Evolutionary conservation across 2,329 filamentous ascomycete genomes (phyloP), one percentile per base, ranked within the genome.

Genomic region (Xylaria sp.): DNA sequence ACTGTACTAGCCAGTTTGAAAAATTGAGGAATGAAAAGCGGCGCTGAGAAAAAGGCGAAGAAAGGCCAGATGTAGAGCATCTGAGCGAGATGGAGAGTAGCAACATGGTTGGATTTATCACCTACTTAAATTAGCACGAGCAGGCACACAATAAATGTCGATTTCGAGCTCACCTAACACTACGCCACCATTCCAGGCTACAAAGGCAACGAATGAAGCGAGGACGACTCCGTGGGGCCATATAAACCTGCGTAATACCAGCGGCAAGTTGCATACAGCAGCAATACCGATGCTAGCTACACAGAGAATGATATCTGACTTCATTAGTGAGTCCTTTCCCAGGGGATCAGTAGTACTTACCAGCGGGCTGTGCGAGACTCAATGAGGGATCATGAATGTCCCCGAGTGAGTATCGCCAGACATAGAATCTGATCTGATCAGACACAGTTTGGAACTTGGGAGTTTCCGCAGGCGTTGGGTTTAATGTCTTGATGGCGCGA

Each of bases 41-140:
- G 95, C 57, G 90, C 88, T 0, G 94, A 97, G 82, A 97, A 98
- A 81, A 98, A 97, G 41, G 88, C 82, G 66, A 97, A 90, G 70
- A 97, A 92, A 0, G 94, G 91, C 92, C 94, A 97, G 72, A 98
- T 90, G 76, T 99, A 99, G 20, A 98, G 90, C 87, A 99, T 92
- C 80, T 99, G 96, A 0, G 95, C 87, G 5, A 96, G 81, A 76
- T 99, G 95, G 13, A 98, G 82, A 0, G 94, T 96, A 0, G 94
- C 94, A 36, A 96, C 86, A 76, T 99, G 96, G 76, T 97, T 97
- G 30, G 93, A 91, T 81, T 97, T 98, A 80, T 99, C 96, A 43
- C 94, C 93, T 93, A 64, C 3, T 25, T 12, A 0, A 1, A 64
- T 82, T 62, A 83, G 75, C 61, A 41, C n/a, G 18, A 36, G 30